Evolutionary conservation across 345 rosid genomes (phyloP).

Genomic region (Populus tremula): DNA sequence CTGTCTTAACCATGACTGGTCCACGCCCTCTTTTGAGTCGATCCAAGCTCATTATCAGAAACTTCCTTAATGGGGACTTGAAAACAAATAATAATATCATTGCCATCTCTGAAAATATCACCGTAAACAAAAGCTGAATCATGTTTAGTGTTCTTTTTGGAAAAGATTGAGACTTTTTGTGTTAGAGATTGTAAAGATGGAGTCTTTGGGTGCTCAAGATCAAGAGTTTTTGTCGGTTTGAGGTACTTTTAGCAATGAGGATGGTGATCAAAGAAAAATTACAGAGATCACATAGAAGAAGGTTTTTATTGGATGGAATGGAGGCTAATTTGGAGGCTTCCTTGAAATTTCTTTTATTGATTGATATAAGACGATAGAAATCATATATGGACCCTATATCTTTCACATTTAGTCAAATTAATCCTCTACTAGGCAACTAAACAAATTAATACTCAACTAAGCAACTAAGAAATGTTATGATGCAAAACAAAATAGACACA

Average conservation of each 20-base stretch:
- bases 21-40: conserved; percentile 32
- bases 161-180: background rate
- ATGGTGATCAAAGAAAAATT: background rate
- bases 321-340: background rate
- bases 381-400: background rate
- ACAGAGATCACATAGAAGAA: background rate
- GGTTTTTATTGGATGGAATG: background rate
- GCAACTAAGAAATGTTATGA: no score
- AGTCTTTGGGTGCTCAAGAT: background rate
- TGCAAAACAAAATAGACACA: no score
- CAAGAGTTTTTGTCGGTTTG: background rate
- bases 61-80: conserved; percentile 31
- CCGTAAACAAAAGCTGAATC: conserved; percentile 31
- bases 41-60: conserved; percentile 30
- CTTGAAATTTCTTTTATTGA: background rate
- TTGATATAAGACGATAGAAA: background rate
- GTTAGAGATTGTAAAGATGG: background rate
- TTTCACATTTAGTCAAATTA: background rate
- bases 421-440: background rate
- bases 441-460: no score
- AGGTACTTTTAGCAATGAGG: background rate
- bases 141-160: background rate
- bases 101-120: conserved; percentile 29
- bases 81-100: conserved; percentile 25
- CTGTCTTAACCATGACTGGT: conserved; percentile 32